These are phyloP conservation scores for Cucurbita pepo DNA, from an alignment of 306 rosid species.

Conservation along the genomic window DNA sequence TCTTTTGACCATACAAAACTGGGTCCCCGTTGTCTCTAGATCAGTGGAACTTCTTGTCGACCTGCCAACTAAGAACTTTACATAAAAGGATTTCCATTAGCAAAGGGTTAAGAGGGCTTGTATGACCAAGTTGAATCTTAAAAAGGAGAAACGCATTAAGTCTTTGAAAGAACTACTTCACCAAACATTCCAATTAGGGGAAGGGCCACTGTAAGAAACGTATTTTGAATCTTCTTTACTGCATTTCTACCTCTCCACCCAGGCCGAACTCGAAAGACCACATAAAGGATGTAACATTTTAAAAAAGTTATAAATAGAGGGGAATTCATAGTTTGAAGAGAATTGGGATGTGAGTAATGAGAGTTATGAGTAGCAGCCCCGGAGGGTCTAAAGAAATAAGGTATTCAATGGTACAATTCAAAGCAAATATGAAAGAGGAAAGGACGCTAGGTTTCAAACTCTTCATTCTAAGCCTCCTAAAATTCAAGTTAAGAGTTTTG, in stretches of 20 bases:
- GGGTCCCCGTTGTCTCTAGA: neutral
- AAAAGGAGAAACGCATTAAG: neutral
- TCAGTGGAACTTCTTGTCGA: neutral
- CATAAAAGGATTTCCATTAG: neutral
- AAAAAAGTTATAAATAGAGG: neutral
- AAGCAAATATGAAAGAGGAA: neutral
- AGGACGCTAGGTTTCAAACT: neutral
- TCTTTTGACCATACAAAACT: neutral
- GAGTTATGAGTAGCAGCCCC: neutral
- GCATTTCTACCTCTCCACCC: neutral
- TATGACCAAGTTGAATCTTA: neutral
- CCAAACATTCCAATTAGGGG: neutral
- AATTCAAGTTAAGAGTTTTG: neutral
- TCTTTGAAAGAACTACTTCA: neutral
- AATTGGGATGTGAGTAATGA: neutral
- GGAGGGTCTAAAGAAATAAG: neutral
- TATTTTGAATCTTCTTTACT: neutral
- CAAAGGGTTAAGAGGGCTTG: neutral
- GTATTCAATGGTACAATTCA: neutral
- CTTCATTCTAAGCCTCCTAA: neutral
- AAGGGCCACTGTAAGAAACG: neutral
- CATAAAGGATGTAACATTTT: neutral
- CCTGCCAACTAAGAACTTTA: neutral
- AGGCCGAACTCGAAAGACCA: neutral
- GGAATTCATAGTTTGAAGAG: neutral